These are phyloP conservation scores for Fusarium xyrophilum DNA, from an alignment of 2,329 filamentous ascomycete genomes.

Conservation along the genomic window DNA sequence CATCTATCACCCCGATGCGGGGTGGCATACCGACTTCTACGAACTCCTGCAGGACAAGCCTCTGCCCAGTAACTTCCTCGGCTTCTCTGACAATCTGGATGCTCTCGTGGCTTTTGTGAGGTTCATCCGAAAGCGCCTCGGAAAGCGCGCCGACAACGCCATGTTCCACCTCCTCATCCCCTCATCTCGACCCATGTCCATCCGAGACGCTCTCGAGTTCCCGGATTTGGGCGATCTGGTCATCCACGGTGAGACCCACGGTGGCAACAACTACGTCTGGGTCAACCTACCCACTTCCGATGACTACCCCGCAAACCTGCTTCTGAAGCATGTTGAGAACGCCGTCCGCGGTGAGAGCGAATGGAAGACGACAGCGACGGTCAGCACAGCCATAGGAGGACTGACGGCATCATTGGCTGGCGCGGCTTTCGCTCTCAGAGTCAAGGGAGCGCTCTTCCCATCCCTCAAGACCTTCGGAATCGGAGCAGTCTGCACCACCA, in stretches of 20 bases:
- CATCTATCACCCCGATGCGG: constrained; percentile 25
- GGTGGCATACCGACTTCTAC: constrained; percentile 28
- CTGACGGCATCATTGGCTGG: constrained; percentile 23
- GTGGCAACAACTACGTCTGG: constrained; percentile 26
- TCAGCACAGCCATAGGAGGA: constrained; percentile 24
- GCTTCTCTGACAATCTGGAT: constrained; percentile 28
- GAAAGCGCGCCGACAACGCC: constrained; percentile 22
- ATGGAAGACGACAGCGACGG: constrained; percentile 29
- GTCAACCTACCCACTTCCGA: constrained; percentile 22
- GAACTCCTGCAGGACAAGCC: constrained; percentile 25
- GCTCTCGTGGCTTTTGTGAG: constrained; percentile 22
- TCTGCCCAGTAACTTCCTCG: constrained; percentile 23
- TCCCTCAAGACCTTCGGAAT: constrained; percentile 9
- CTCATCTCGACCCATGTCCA: constrained; percentile 25
- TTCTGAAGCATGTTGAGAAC: constrained; percentile 24
- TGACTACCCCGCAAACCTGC: constrained; percentile 11
- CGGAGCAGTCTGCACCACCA: constrained; percentile 5
- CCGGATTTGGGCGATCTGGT: constrained; percentile 21
- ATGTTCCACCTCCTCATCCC: constrained; percentile 29
- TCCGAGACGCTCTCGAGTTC: constrained; percentile 22
- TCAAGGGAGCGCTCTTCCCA: constrained; percentile 24
- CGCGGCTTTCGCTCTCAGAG: constrained; percentile 15
- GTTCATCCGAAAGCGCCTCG: constrained; percentile 25
- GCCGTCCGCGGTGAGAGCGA: constrained; percentile 16
- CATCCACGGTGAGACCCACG: constrained; percentile 28